Evolutionary conservation across 2,329 filamentous ascomycete species (phyloP), one percentile per base, ranked within the genome.

Genomic region (Bipolaris bicolor): DNA sequence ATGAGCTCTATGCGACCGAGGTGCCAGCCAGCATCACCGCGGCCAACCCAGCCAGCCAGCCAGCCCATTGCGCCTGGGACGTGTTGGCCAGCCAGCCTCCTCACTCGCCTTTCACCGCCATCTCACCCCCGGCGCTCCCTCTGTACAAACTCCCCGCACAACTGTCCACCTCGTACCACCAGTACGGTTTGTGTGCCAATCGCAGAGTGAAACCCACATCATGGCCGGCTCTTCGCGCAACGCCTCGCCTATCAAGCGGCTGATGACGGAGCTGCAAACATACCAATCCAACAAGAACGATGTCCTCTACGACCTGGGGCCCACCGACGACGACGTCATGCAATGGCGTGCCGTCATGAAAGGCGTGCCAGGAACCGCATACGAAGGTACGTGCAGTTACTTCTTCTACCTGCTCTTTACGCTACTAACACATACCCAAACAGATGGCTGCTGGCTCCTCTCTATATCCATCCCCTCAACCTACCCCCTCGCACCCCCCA

Each of bases 391-490:
- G 22, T 13, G 1, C 31, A 15, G 9, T 6, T 34, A 22, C 13
- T 24, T 29, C 29, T 29, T 10, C 29, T 33, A 43, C 24, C 31
- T 10, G 29, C 10, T 31, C 7, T 31, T 31, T 3, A 31, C 29
- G 10, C 9, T 15, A 9, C 56, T 49, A 47, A 43, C 20, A 36
- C 18, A n/a, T 10, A 29, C 20, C 29, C 29, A 46, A 3, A 5
- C 33, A 84, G 86, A 82, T 71, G 95, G 95, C 61, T 86, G 88
- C 68, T 99, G 93, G 93, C 87, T 90, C 59, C 86, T 99, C 68
- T 76, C 80, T 72, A 92, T 99, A 76, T 74, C 81, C 49, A 85
- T 98, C 69, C 93, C 95, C 0, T 65, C 84, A 0, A 86, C 84
- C 39, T 98, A 99, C 78, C 95, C 95, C 3, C 83, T 90, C 55